Evolutionary conservation across 768 basidiomycete species (phyloP).

Genomic region (Phlebiopsis flavidoalba): DNA sequence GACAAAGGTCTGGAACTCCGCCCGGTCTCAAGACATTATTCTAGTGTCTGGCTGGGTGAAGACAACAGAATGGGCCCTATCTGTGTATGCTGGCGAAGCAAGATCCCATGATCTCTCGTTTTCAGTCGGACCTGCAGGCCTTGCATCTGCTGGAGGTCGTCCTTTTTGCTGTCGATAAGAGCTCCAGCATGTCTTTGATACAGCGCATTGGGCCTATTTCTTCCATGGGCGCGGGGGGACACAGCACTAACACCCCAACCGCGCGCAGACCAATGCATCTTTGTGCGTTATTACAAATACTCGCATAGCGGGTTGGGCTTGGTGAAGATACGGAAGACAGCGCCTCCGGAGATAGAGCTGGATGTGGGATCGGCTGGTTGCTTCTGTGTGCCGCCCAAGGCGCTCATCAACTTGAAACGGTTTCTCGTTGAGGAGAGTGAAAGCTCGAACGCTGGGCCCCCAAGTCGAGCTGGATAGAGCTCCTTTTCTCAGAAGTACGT

Average conservation of each 20-base stretch:
- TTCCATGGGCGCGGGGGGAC: background rate
- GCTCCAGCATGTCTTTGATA: background rate
- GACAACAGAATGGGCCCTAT: constrained; percentile 12
- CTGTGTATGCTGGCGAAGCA: background rate
- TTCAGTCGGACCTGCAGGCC: background rate
- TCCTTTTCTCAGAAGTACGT: no score
- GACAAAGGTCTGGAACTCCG: background rate
- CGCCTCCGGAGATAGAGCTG: no score
- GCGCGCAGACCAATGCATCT: background rate
- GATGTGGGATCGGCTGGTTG: no score
- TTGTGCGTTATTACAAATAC: background rate
- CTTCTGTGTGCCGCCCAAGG: no score
- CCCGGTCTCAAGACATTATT: constrained; percentile 6
- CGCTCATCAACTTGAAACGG: no score
- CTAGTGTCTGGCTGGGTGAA: constrained; percentile 15
- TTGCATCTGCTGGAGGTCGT: background rate
- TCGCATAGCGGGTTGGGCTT: no score
- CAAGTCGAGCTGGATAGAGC: no score
- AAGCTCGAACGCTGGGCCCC: no score
- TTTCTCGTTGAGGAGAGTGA: no score
- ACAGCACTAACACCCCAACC: no score
- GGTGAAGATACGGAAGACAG: no score
- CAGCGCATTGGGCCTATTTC: background rate
- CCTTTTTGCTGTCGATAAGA: background rate
- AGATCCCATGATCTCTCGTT: background rate